Percentiles rank a stretch among this genome's conserved stretches.
Evolutionary conservation across 2,329 filamentous ascomycete species (phyloP).

Genomic region (Gaeumannomyces sp.): DNA sequence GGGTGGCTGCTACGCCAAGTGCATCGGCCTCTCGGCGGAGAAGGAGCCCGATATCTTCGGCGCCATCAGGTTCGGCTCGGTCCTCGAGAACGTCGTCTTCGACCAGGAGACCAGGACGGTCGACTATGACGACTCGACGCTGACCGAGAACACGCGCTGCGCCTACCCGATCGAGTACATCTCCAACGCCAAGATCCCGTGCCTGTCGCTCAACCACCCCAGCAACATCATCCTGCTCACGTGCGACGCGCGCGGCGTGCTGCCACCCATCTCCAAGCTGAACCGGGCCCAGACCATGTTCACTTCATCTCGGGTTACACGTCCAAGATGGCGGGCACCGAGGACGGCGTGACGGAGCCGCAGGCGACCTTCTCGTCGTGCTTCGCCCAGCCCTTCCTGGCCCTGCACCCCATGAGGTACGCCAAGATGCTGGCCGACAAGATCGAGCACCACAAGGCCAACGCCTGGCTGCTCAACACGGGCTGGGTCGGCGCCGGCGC

Average conservation of each 20-base stretch:
- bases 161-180: constrained; percentile 99
- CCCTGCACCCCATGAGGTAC: constrained; percentile 98
- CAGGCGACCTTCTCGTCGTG: constrained; percentile 98
- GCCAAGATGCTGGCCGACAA: constrained; percentile 98
- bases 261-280: constrained; percentile 97
- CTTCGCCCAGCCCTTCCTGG: constrained; percentile 98
- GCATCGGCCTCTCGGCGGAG: constrained; percentile 91
- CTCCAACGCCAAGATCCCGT: constrained; percentile 96
- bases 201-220: constrained; percentile 79
- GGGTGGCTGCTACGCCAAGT: constrained; percentile 99
- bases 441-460: constrained; percentile 90
- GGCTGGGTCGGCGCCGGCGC: constrained; percentile 93
- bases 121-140: constrained; percentile 89
- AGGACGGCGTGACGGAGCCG: constrained; percentile 93
- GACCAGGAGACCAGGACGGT: constrained; percentile 82
- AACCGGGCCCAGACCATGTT: constrained; percentile 96
- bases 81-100: constrained; percentile 98
- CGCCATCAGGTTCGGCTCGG: constrained; percentile 93
- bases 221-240: constrained; percentile 97
- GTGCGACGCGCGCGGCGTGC: constrained; percentile 93
- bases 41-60: constrained; percentile 98
- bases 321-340: constrained; percentile 99
- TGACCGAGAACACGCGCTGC: constrained; percentile 96
- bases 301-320: constrained; percentile 99
- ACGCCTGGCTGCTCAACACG: constrained; percentile 98